A percentile compares a stretch with the other conserved stretches of the same genome.
Conservation (phyloP, 2,329 filamentous ascomycete species). For the Trichoderma sp. region DNA sequence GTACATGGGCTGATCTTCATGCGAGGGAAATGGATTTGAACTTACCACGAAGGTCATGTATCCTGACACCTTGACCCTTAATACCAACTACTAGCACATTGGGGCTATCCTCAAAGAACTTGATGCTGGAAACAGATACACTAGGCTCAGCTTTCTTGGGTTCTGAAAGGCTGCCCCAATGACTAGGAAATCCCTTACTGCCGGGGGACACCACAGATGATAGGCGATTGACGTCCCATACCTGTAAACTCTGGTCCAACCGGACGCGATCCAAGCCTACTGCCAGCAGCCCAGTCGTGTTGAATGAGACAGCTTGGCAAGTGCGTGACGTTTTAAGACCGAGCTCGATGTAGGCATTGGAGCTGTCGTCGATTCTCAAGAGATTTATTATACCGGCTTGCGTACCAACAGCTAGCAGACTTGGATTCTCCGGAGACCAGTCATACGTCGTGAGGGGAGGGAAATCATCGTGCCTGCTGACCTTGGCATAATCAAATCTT, state of each 20-base stretch:
- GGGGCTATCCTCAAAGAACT: conserved; percentile 79
- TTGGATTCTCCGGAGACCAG: conserved; percentile 65
- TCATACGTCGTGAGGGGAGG: conserved; percentile 68
- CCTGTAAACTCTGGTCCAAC: conserved; percentile 79
- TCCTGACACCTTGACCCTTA: conserved; percentile 72
- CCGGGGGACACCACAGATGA: conserved; percentile 52
- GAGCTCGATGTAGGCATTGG: conserved; percentile 66
- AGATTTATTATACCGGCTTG: conserved; percentile 76
- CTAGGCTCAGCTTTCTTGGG: conserved; percentile 64
- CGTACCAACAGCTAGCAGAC: conserved; percentile 75
- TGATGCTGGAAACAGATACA: conserved; percentile 79
- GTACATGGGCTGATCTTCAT: not conserved
- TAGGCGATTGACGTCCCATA: conserved; percentile 75
- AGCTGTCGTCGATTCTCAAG: conserved; percentile 71
- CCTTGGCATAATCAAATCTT: conserved; percentile 60
- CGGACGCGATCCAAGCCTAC: conserved; percentile 80
- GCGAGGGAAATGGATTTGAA: conserved; percentile 15
- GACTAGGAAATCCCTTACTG: conserved; percentile 55
- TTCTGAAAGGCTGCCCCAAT: conserved; percentile 56
- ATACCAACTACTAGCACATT: conserved; percentile 76
- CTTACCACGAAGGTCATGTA: conserved; percentile 78
- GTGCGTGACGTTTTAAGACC: conserved; percentile 75
- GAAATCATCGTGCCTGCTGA: conserved; percentile 65
- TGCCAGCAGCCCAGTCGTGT: conserved; percentile 70
- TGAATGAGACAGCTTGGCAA: conserved; percentile 83